Evolutionary conservation across 2,329 filamentous ascomycete genomes (phyloP), one percentile per base, ranked within the genome.

Genomic region (Ciborinia camelliae): DNA sequence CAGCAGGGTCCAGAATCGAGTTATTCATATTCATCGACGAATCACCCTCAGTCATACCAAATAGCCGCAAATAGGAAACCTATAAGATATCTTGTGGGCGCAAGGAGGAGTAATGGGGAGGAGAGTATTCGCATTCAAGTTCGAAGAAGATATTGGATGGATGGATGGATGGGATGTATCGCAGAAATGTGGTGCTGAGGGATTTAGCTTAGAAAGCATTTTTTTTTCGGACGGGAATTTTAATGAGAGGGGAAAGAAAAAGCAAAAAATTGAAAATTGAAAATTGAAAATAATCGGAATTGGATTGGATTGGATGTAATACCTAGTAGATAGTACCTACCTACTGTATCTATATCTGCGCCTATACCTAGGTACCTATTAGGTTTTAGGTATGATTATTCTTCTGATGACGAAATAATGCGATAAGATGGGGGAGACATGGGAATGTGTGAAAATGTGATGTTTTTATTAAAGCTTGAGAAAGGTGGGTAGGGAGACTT

Each of bases 1-100:
- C 62, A n/a, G 71, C 52, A 43, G 41, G 51, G 62, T 72, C 68
- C 70, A 73, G 69, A 48, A 37, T 65, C 63, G 72, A 39, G 57
- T 68, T 67, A 59, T 70, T 68, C 59, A 68, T 65, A 51, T 69
- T 67, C 63, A 68, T 65, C 45, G 66, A 64, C 57, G 66, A 66
- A 45, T 60, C 64, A 30, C 66, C 66, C 57, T 71, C 68, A 51
- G 68, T 68, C 69, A 73, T 70, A 41, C 39, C 68, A 62, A 37
- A 39, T n/a, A n/a, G n/a, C n/a, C n/a, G n/a, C n/a, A n/a, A n/a
- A n/a, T n/a, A n/a, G n/a, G n/a, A n/a, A n/a, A n/a, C n/a, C n/a
- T n/a, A n/a, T n/a, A n/a, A n/a, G n/a, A n/a, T n/a, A n/a, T n/a
- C n/a, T n/a, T n/a, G n/a, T n/a, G n/a, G n/a, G 37, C 20, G 47